Evolutionary conservation across 768 basidiomycete genomes (phyloP).

Genomic region (Psilocybe sp.): DNA sequence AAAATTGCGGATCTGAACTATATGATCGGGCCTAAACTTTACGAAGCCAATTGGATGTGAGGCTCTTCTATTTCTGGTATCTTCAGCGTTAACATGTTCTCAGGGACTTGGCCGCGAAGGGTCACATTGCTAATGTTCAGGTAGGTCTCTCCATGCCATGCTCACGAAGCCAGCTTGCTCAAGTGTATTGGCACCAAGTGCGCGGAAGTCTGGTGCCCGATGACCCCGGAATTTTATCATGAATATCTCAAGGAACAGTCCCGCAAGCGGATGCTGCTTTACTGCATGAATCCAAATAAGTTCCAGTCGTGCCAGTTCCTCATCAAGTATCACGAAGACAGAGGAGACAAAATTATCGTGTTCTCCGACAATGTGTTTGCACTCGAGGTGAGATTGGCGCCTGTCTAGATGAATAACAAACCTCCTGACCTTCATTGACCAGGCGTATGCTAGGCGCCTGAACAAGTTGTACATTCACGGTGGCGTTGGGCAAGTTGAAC

Average conservation of each 20-base stretch:
- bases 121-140: slow-evolving; percentile 99
- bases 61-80: slow-evolving; percentile 4
- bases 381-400: slow-evolving; percentile 64
- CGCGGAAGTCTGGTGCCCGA: slow-evolving; percentile 99
- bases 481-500: slow-evolving; percentile 89
- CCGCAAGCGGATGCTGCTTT: slow-evolving; percentile 91
- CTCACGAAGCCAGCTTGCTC: not conserved
- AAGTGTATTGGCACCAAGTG: slow-evolving; percentile 51
- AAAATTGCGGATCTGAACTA: slow-evolving; percentile 98
- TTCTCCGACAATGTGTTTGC: slow-evolving; percentile 99
- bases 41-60: slow-evolving; percentile 99
- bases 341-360: slow-evolving; percentile 99
- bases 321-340: slow-evolving; percentile 95
- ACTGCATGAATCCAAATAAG: slow-evolving; percentile 99
- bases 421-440: slow-evolving; percentile 5
- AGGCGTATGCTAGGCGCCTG: slow-evolving; percentile 93
- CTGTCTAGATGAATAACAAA: slow-evolving; percentile 1
- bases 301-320: slow-evolving; percentile 99
- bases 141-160: slow-evolving; percentile 40
- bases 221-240: slow-evolving; percentile 99
- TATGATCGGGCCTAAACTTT: slow-evolving; percentile 98
- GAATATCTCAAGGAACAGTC: slow-evolving; percentile 94
- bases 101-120: slow-evolving; percentile 94
- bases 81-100: slow-evolving; percentile 12
- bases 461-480: slow-evolving; percentile 96